Percentiles rank a stretch among this genome's conserved stretches.
phyloP scores from a whole-genome alignment of 257 asterid genomes.

The Forsythia suspensa region DNA sequence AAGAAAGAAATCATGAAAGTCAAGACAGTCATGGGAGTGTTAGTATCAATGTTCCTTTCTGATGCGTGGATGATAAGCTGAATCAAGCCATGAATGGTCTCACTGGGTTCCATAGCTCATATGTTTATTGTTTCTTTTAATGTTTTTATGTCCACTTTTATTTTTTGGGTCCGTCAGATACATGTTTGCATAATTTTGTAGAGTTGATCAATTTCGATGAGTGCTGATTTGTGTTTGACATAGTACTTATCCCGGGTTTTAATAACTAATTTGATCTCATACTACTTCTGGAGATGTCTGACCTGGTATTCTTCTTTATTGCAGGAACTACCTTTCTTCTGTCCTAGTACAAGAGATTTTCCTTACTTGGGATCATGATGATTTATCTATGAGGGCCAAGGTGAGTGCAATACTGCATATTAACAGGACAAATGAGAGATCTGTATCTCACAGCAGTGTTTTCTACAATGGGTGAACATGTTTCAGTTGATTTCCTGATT shows the following conservation, averaged over 20 bases:
- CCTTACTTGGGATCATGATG: conserved; percentile 99
- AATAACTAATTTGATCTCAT: background rate
- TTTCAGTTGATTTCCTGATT: conserved; percentile 4
- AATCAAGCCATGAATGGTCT: conserved; percentile 3
- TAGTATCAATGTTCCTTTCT: background rate
- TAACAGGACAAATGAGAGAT: conserved; percentile 11
- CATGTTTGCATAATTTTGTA: background rate
- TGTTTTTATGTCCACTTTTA: background rate
- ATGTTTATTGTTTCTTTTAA: background rate
- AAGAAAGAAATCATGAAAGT: background rate
- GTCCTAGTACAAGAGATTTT: conserved; percentile 96
- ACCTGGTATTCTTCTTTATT: conserved; percentile 22
- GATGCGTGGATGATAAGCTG: background rate
- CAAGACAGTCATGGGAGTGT: background rate
- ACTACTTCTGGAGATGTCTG: conserved; percentile 21
- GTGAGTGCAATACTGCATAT: conserved; percentile 44
- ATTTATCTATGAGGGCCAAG: conserved; percentile 89
- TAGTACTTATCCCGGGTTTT: conserved; percentile 10
- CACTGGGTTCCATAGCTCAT: background rate
- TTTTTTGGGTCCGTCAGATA: background rate
- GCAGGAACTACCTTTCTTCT: conserved; percentile 93
- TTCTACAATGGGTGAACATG: conserved; percentile 14
- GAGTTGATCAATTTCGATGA: background rate
- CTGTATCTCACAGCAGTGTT: conserved; percentile 10
- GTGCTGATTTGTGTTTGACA: conserved; percentile 11